Evolutionary conservation across 306 rosid species (phyloP), one percentile per base, ranked within the genome.

Genomic region (Vigna angularis): DNA sequence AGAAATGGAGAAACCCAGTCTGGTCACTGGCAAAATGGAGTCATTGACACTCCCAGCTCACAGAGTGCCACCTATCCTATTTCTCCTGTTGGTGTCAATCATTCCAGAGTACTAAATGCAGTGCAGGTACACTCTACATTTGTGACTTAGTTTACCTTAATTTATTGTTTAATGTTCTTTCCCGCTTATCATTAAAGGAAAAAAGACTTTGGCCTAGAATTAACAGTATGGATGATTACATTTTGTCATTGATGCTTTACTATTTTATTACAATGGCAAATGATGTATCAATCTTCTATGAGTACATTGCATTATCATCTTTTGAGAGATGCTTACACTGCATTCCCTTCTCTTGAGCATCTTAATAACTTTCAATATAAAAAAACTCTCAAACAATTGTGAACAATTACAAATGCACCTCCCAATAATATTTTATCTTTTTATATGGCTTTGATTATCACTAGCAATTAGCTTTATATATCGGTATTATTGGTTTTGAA

Each of bases 1-100:
- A 88, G 99, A 85, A 90, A 85, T 72, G 97, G 99, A 2, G 99
- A 96, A 85, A 91, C 93, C 53, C 99, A 91, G 83, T 88, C 98
- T 42, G 99, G 99, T 78, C 98, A 91, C 83, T 96, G 99, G 99
- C 93, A 96, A 82, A 93, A 87, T 78, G 99, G 99, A 81, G 81
- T 89, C 73, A 93, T 93, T 40, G 98, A 91, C 80, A 68, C 93
- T 67, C 98, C 95, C 26, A 93, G 99, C 88, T 91, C 99, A 28
- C 98, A 90, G 67, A 89, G 70, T 66, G 68, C 96, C 30, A 83
- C 85, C 34, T 82, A 51, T 80, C 96, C 93, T 5, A 87, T 91
- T 51, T 93, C 98, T 78, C 93, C 99, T 22, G 90, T 96, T n/a
- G 98, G 89, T 57, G 99, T 96, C 53, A 73, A 88, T 83, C 99